Evolutionary conservation across 805 yeast genomes (phyloP).

Genomic region (Saccharomycopsis guyanensis): DNA sequence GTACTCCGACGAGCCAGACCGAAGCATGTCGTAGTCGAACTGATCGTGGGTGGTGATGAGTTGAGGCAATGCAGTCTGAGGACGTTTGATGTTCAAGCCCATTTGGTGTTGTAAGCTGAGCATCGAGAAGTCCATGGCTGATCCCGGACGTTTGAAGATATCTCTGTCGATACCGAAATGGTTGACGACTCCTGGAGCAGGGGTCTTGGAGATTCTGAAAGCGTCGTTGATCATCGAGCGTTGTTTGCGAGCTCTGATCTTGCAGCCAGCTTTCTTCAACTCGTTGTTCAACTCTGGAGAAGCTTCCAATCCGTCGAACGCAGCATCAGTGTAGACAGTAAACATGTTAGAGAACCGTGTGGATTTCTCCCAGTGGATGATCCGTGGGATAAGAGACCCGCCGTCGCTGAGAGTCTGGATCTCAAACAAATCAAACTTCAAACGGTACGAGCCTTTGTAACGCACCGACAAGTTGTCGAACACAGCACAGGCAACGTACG

Average conservation of each 20-base stretch:
- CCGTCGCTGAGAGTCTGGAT: conserved; percentile 11
- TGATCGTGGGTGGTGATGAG: conserved; percentile 18
- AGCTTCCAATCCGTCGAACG: conserved; percentile 21
- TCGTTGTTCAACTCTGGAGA: conserved; percentile 19
- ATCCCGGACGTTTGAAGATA: conserved; percentile 17
- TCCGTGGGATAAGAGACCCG: conserved; percentile 3
- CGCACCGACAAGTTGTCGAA: conserved; percentile 20
- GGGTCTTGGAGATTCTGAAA: conserved; percentile 10
- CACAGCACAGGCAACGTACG: conserved; percentile 20
- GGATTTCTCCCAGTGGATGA: conserved; percentile 16
- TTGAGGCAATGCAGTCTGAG: conserved; percentile 21
- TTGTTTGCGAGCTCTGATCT: conserved; percentile 20
- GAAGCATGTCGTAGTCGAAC: conserved; percentile 2
- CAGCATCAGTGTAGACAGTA: conserved; percentile 21
- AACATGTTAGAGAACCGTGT: conserved; percentile 13
- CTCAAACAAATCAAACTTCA: conserved; percentile 20
- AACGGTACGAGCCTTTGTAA: conserved; percentile 20
- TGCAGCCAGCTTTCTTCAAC: conserved; percentile 20
- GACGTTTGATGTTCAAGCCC: conserved; percentile 12
- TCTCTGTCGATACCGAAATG: conserved; percentile 18
- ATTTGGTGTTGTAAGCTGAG: not conserved
- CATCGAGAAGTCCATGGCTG: conserved; percentile 18
- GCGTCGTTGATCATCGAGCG: not conserved
- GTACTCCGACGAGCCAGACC: conserved; percentile 1
- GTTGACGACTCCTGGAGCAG: conserved; percentile 11